Conservation (phyloP, 768 basidiomycete genomes). For the Neoboletus magnificus region DNA sequence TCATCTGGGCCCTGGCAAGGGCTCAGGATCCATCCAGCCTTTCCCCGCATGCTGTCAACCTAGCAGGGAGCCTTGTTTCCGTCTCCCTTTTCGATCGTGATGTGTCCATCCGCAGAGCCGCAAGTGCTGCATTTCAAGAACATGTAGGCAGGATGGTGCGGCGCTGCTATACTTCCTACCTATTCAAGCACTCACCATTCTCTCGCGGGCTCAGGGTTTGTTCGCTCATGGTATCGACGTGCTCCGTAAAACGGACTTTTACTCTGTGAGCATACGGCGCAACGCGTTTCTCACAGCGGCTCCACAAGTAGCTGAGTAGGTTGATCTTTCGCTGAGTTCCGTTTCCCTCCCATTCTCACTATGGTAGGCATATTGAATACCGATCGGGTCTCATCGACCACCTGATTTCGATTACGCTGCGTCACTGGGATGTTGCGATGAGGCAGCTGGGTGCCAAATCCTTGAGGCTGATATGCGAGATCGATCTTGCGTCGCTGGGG, state of each 20-base stretch:
- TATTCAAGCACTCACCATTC: constrained; percentile 12
- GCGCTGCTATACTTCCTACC: constrained; percentile 5
- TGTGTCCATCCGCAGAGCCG: constrained; percentile 89
- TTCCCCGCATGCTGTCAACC: constrained; percentile 53
- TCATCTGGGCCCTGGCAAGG: constrained; percentile 91
- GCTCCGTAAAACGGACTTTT: constrained; percentile 90
- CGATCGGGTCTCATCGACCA: constrained; percentile 66
- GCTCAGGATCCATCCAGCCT: constrained; percentile 60
- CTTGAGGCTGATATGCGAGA: constrained; percentile 60
- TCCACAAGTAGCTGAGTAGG: constrained; percentile 83
- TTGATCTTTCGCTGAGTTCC: constrained; percentile 16
- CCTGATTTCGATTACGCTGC: constrained; percentile 65
- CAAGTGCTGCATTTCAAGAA: constrained; percentile 97
- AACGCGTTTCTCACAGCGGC: constrained; percentile 86
- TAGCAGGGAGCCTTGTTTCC: constrained; percentile 71
- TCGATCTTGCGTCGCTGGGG: constrained; percentile 54
- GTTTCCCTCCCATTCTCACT: constrained; percentile 5
- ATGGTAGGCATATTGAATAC: constrained; percentile 73
- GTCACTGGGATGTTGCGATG: constrained; percentile 89
- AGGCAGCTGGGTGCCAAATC: constrained; percentile 75
- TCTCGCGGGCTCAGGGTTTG: constrained; percentile 54
- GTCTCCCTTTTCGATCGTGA: constrained; percentile 91
- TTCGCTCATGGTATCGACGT: constrained; percentile 96
- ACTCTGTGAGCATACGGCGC: constrained; percentile 81
- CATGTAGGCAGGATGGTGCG: constrained; percentile 90